Conservation (phyloP, 352 stramenopile species). For the Globisporangium alternatum region DNA sequence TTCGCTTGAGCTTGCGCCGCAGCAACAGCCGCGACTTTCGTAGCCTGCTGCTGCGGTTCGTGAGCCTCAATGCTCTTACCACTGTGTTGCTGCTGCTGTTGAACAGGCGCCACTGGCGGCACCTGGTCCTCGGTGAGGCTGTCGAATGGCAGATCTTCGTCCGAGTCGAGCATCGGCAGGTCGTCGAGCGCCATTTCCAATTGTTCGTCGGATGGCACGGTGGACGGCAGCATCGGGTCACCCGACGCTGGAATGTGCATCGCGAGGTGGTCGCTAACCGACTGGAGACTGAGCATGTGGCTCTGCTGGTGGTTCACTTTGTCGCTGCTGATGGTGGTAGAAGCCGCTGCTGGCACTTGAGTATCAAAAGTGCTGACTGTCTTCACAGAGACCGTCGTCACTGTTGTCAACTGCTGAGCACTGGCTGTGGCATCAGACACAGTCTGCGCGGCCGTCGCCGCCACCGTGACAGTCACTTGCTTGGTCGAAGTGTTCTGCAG, state of each 20-base stretch:
- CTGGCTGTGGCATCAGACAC: not conserved
- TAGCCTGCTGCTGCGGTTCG: not conserved
- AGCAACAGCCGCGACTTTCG: not conserved
- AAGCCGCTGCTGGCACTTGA: not conserved
- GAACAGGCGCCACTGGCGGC: not conserved
- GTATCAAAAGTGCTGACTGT: not conserved
- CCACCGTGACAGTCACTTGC: slow-evolving; percentile 12
- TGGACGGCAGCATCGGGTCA: slow-evolving; percentile 22
- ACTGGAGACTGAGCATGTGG: not conserved
- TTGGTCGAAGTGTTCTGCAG: slow-evolving; percentile 26
- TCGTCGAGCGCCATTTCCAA: slow-evolving; percentile 70
- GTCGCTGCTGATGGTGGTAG: not conserved
- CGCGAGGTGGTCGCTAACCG: not conserved
- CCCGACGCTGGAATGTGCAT: slow-evolving; percentile 14
- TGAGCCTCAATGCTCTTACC: not conserved
- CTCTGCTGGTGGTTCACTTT: not conserved
- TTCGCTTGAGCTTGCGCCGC: not conserved
- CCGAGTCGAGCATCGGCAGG: slow-evolving; percentile 67
- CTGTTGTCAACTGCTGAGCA: not conserved
- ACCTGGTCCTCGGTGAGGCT: slow-evolving; percentile 17
- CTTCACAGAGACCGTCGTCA: not conserved
- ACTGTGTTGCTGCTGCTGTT: not conserved
- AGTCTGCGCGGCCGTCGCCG: slow-evolving; percentile 13
- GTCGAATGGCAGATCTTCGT: slow-evolving; percentile 55
- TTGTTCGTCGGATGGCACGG: slow-evolving; percentile 68